A percentile compares a stretch with the other conserved stretches of the same genome.
phyloP scores from a whole-genome alignment of 176 grass and related monocot genomes.

The Phoenix roebelenii region DNA sequence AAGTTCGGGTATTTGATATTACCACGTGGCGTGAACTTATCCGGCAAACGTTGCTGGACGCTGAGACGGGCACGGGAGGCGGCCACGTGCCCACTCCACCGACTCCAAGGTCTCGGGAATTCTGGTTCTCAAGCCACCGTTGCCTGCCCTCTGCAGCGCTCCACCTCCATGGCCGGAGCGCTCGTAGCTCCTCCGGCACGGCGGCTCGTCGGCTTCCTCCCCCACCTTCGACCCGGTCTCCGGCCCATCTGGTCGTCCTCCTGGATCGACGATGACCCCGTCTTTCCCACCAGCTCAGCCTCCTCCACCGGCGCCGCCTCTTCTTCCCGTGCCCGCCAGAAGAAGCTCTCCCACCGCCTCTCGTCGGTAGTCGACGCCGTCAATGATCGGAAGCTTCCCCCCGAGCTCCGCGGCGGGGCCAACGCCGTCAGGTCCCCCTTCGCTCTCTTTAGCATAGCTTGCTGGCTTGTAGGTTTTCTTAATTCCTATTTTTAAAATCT shows the following conservation, averaged over 20 bases:
- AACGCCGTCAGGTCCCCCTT: constrained; percentile 52
- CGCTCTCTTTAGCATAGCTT: background rate
- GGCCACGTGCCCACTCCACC: too few species aligned
- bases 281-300: background rate
- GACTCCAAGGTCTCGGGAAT: too few species aligned
- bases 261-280: constrained; percentile 21
- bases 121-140: too few species aligned
- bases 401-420: constrained; percentile 45
- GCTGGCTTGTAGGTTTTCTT: background rate
- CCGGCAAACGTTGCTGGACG: too few species aligned
- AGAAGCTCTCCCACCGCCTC: constrained; percentile 38
- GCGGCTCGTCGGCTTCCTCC: background rate
- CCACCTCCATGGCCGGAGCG: constrained; percentile 7
- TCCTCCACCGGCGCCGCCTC: background rate
- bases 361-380: constrained; percentile 57
- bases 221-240: background rate
- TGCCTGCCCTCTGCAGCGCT: background rate
- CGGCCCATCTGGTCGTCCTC: constrained; percentile 34
- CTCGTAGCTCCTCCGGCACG: background rate
- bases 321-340: constrained; percentile 25
- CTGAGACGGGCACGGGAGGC: too few species aligned
- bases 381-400: constrained; percentile 67
- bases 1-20: too few species aligned
- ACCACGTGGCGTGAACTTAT: too few species aligned
- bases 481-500: background rate